phyloP scores from a whole-genome alignment of 2,329 filamentous ascomycete genomes.

The Cryphonectria japonica region DNA sequence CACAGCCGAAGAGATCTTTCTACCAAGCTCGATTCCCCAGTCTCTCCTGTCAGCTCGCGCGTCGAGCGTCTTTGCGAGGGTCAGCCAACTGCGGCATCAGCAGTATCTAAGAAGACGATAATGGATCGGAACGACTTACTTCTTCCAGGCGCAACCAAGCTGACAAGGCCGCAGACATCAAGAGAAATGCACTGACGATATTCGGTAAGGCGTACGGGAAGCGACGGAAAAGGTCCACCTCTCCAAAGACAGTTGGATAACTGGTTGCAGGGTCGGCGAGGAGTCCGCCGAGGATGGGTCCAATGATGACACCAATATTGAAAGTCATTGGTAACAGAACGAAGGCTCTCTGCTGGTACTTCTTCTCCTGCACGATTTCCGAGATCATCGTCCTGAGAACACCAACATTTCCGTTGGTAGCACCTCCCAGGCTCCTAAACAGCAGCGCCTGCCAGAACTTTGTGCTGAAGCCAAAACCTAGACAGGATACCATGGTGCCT shows the following conservation, averaged over 20 bases:
- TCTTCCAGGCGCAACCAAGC: conserved; percentile 59
- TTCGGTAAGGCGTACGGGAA: conserved; percentile 62
- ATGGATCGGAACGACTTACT: conserved; percentile 35
- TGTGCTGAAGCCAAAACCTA: conserved; percentile 73
- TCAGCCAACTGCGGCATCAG: neutral
- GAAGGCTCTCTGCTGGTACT: conserved; percentile 48
- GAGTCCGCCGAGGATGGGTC: conserved; percentile 54
- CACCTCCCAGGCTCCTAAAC: conserved; percentile 68
- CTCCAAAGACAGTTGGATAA: conserved; percentile 51
- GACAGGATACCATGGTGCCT: conserved; percentile 65
- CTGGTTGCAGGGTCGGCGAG: conserved; percentile 50
- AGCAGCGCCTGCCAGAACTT: conserved; percentile 64
- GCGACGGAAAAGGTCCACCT: conserved; percentile 48
- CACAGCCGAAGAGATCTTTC: conserved; percentile 39
- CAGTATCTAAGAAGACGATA: neutral
- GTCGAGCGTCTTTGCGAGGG: conserved; percentile 49
- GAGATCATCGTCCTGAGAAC: conserved; percentile 72
- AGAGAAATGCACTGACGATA: conserved; percentile 53
- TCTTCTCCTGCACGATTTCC: conserved; percentile 49
- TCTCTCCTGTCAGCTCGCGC: conserved; percentile 47
- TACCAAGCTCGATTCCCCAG: conserved; percentile 46
- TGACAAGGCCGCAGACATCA: conserved; percentile 46
- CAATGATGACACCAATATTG: conserved; percentile 67
- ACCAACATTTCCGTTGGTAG: conserved; percentile 74
- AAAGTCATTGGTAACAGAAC: conserved; percentile 67